Evolutionary conservation across 306 rosid species (phyloP).

Genomic region (Mimosa pudica): DNA sequence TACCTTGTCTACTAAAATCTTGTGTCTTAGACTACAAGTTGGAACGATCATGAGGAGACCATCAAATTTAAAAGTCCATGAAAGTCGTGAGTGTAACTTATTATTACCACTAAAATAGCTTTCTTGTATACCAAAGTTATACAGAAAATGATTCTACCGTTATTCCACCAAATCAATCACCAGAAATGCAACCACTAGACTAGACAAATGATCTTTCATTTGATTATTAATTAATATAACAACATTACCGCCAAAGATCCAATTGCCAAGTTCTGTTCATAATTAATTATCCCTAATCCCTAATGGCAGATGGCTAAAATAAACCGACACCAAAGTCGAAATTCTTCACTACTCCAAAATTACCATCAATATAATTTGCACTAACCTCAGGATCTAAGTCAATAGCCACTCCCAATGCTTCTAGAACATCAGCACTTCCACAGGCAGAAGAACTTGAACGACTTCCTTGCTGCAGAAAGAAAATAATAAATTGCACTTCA

Average conservation of each 20-base stretch:
- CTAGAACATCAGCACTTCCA: constrained; percentile 97
- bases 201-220: background rate
- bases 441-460: constrained; percentile 95
- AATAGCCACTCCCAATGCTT: constrained; percentile 70
- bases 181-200: background rate
- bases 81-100: background rate
- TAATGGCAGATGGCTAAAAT: constrained; percentile 5
- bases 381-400: constrained; percentile 79
- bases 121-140: background rate
- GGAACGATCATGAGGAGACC: background rate
- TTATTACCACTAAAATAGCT: constrained; percentile 3
- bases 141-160: constrained; percentile 4
- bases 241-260: background rate
- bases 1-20: background rate
- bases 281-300: background rate
- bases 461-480: constrained; percentile 78
- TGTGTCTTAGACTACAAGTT: background rate
- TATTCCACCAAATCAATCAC: background rate
- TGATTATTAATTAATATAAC: background rate
- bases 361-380: constrained; percentile 5
- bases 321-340: background rate
- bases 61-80: background rate
- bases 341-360: constrained; percentile 1
- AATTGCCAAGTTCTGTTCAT: background rate
- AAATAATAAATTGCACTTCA: background rate